A percentile compares a stretch with the other conserved stretches of the same genome.
Evolutionary conservation across 805 yeast species (phyloP).

Genomic region (Brettanomyces naardenensis): DNA sequence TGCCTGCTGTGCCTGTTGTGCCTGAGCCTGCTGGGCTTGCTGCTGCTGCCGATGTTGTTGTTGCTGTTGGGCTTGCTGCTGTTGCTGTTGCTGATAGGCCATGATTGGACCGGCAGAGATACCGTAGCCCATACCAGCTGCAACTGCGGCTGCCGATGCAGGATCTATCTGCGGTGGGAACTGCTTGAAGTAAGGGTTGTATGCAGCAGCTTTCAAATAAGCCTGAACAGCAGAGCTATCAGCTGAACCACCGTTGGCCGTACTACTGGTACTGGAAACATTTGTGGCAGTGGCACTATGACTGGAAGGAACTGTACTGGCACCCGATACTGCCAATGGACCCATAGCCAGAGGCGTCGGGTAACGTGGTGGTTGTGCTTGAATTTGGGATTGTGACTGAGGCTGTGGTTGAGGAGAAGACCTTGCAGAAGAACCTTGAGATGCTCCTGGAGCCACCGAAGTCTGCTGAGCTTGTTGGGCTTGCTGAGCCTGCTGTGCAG

Average conservation of each 20-base stretch:
- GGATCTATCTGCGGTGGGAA: slow-evolving; percentile 2
- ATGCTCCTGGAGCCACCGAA: not conserved
- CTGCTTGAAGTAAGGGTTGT: slow-evolving; percentile 11
- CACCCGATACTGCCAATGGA: too few species aligned
- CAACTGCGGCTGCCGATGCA: slow-evolving; percentile 3
- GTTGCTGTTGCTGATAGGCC: slow-evolving; percentile 15
- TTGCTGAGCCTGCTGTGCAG: too few species aligned
- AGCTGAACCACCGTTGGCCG: too few species aligned
- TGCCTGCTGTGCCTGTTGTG: too few species aligned
- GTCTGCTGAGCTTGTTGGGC: not conserved
- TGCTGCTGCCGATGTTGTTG: too few species aligned
- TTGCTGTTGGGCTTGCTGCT: slow-evolving; percentile 11
- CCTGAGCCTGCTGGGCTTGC: too few species aligned
- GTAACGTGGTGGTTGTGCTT: not conserved
- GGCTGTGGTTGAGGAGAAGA: not conserved
- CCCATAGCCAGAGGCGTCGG: not conserved
- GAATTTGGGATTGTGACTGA: slow-evolving; percentile 1
- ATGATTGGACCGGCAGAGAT: not conserved
- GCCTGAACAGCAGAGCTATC: too few species aligned
- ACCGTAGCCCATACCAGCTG: slow-evolving; percentile 1
- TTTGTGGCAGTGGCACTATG: too few species aligned
- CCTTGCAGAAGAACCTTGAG: not conserved
- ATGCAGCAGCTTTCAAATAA: not conserved
- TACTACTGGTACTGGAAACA: too few species aligned
- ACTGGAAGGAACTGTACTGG: too few species aligned